Conservation (phyloP, 2,329 filamentous ascomycete species). For the Aspergillus brasiliensis region DNA sequence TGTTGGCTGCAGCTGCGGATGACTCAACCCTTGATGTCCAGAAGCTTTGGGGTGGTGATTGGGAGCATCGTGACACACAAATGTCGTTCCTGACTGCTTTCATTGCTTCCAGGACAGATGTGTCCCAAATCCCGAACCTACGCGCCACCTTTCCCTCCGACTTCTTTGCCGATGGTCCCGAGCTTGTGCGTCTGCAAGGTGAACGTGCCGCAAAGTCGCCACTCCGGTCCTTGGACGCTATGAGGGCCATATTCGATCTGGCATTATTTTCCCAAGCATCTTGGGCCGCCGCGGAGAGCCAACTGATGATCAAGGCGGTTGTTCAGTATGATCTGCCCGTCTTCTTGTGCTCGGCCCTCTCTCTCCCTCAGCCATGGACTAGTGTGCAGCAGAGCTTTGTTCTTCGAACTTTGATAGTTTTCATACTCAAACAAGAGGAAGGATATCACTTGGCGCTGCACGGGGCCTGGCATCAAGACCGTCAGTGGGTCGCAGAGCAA, state of each 20-base stretch:
- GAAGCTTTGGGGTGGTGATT: conserved; percentile 82
- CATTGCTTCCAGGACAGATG: conserved; percentile 76
- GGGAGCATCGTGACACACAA: conserved; percentile 84
- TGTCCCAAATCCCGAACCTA: conserved; percentile 79
- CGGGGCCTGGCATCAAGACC: conserved; percentile 88
- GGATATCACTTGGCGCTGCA: conserved; percentile 88
- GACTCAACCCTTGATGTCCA: conserved; percentile 77
- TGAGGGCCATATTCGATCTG: conserved; percentile 67
- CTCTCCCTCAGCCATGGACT: conserved; percentile 53
- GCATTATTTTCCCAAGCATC: conserved; percentile 61
- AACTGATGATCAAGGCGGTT: conserved; percentile 61
- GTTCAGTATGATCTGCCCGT: conserved; percentile 56
- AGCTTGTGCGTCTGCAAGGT: conserved; percentile 62
- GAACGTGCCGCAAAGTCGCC: conserved; percentile 77
- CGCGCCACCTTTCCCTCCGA: conserved; percentile 72
- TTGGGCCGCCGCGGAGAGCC: conserved; percentile 57
- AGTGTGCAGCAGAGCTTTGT: conserved; percentile 52
- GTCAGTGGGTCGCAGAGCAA: conserved; percentile 78
- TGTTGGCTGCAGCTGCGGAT: conserved; percentile 70
- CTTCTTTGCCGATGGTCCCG: conserved; percentile 63
- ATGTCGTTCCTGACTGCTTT: conserved; percentile 92
- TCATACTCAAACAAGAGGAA: conserved; percentile 74
- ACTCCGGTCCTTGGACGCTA: conserved; percentile 82
- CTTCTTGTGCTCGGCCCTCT: conserved; percentile 54
- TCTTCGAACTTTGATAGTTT: conserved; percentile 69